These are phyloP conservation scores for Talaromyces marneffei DNA, from an alignment of 2,329 filamentous ascomycete genomes.

Conservation along the genomic window DNA sequence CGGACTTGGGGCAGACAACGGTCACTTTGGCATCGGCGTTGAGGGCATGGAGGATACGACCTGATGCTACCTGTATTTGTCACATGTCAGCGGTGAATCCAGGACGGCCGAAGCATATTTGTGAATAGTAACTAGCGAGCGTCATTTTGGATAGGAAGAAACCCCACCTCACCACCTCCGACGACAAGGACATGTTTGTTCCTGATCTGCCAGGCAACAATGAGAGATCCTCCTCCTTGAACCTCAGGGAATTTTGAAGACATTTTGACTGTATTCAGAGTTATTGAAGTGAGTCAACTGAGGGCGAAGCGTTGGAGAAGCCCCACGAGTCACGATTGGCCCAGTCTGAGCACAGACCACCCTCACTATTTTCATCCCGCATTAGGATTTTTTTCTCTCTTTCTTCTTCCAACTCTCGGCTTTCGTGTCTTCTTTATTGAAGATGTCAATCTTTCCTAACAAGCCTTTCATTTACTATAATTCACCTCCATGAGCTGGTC, in stretches of 20 bases:
- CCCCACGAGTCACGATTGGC: neutral
- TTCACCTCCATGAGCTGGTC: conserved; percentile 11
- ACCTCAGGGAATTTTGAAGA: conserved; percentile 64
- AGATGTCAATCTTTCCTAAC: conserved; percentile 15
- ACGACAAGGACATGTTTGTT: conserved; percentile 87
- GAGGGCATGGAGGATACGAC: conserved; percentile 87
- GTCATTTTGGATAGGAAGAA: conserved; percentile 1
- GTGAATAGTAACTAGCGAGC: neutral
- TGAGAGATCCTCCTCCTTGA: conserved; percentile 84
- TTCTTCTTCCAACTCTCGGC: conserved; percentile 9
- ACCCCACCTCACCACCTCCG: conserved; percentile 81
- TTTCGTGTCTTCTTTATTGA: conserved; percentile 11
- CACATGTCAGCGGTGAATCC: conserved; percentile 20
- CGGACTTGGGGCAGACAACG: conserved; percentile 71
- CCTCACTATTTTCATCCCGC: neutral
- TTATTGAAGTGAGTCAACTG: neutral
- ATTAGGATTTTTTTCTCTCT: conserved; percentile 17
- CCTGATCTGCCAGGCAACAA: conserved; percentile 91
- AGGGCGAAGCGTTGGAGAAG: no score
- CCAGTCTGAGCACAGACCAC: conserved; percentile 11
- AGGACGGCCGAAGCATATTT: neutral
- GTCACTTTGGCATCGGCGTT: conserved; percentile 90
- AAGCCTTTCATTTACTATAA: conserved; percentile 11
- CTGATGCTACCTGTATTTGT: conserved; percentile 72
- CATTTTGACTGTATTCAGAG: conserved; percentile 29